Percentiles rank a stretch among this genome's conserved stretches.
phyloP scores from a whole-genome alignment of 345 rosid species.

The Eucalyptus polyanthemos region DNA sequence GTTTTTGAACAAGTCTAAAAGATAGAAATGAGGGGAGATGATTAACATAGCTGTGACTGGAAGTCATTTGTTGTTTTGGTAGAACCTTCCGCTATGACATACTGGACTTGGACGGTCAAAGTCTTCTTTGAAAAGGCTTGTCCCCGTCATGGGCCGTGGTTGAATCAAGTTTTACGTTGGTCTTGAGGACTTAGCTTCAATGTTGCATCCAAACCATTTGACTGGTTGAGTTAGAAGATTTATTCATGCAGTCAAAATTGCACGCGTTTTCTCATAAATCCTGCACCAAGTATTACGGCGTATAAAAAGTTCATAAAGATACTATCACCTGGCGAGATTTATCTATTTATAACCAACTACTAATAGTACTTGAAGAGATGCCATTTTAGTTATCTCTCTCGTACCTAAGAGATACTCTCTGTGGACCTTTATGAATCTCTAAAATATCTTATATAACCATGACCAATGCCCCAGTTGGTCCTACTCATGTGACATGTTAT shows the following conservation, averaged over 20 bases:
- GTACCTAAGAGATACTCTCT: not conserved
- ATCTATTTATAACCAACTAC: not conserved
- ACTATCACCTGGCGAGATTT: fast-evolving
- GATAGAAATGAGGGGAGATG: not conserved
- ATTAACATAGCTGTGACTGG: not conserved
- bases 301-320: too few species aligned
- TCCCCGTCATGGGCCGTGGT: not conserved
- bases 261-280: not conserved
- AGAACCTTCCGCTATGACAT: not conserved
- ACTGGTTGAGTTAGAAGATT: not conserved
- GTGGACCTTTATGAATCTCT: not conserved
- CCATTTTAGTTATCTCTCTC: fast-evolving
- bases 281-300: fast-evolving
- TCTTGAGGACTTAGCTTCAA: not conserved
- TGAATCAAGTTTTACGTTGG: not conserved
- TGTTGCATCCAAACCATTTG: not conserved
- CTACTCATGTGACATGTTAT: not conserved
- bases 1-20: not conserved
- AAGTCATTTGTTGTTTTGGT: not conserved
- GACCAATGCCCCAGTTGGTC: not conserved
- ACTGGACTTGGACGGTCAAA: not conserved
- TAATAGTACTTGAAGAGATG: too few species aligned
- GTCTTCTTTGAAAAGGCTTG: not conserved
- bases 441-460: too few species aligned
- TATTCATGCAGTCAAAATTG: not conserved